Percentiles rank a stretch among this genome's conserved stretches.
Evolutionary conservation across 2,329 filamentous ascomycete genomes (phyloP).

Genomic region (Diaporthe citri): DNA sequence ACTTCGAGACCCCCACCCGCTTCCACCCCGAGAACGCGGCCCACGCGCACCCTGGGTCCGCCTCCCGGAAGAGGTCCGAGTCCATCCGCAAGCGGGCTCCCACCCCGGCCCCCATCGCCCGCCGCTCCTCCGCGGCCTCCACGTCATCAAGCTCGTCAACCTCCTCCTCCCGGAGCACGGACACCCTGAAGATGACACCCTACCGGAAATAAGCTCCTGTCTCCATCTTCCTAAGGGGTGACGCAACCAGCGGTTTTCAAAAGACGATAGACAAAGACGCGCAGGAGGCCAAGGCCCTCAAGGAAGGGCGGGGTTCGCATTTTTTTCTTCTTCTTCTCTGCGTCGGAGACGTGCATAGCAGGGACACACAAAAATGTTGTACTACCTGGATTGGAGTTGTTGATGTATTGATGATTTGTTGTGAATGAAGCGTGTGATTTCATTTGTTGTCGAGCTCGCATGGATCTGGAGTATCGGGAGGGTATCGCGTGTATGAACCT

Average conservation of each 20-base stretch:
- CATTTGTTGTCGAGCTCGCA: conserved; percentile 5
- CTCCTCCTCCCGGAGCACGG: conserved; percentile 3
- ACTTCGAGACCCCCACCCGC: conserved; percentile 37
- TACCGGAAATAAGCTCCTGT: conserved; percentile 11
- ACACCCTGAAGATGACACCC: conserved; percentile 34
- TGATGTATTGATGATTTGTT: conserved; percentile 15
- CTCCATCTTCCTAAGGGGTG: neutral
- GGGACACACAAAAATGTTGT: conserved; percentile 18
- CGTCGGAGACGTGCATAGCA: conserved; percentile 16
- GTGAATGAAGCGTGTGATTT: conserved; percentile 11
- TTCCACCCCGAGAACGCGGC: conserved; percentile 38
- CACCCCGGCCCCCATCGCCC: conserved; percentile 33
- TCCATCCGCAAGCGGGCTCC: conserved; percentile 36
- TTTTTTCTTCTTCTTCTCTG: neutral
- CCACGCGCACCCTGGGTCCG: conserved; percentile 32
- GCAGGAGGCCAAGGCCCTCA: conserved; percentile 1
- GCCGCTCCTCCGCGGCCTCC: conserved; percentile 33
- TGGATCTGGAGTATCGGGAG: conserved; percentile 23
- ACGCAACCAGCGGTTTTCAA: neutral
- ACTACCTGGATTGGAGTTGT: conserved; percentile 17
- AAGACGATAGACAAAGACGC: neutral
- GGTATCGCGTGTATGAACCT: conserved; percentile 25
- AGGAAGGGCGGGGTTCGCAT: conserved; percentile 7
- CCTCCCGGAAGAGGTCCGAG: conserved; percentile 27
- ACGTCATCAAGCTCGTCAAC: conserved; percentile 27